phyloP scores from a whole-genome alignment of 1,139 yeast genomes.

The Yamadazyma triangularis region DNA sequence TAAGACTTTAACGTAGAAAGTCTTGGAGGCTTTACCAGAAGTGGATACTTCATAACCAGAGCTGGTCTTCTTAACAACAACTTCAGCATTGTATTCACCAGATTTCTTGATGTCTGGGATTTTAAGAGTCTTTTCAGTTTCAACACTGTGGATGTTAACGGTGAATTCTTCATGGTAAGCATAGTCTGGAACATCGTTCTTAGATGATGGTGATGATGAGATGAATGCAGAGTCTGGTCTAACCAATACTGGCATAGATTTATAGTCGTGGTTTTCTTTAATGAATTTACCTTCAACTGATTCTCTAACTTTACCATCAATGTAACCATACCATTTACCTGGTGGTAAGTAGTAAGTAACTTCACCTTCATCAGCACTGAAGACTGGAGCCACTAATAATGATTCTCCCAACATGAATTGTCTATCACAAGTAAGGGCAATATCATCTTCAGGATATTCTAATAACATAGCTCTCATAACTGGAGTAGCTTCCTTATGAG shows the following conservation, averaged over 20 bases:
- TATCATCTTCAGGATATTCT: conserved; percentile 24
- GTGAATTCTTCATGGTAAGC: conserved; percentile 18
- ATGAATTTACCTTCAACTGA: conserved; percentile 21
- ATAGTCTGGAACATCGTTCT: conserved; percentile 16
- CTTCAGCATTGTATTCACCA: conserved; percentile 15
- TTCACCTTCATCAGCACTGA: conserved; percentile 24
- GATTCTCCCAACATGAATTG: conserved; percentile 31
- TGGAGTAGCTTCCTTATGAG: conserved; percentile 24
- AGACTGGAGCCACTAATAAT: conserved; percentile 31
- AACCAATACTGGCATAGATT: conserved; percentile 28
- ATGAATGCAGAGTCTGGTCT: conserved; percentile 24
- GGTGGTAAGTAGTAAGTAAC: conserved; percentile 28
- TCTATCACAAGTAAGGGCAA: conserved; percentile 22
- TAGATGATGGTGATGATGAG: conserved; percentile 15
- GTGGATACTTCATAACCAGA: conserved; percentile 12
- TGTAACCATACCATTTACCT: conserved; percentile 30
- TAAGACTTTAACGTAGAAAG: conserved; percentile 13
- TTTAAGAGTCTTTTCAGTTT: conserved; percentile 8
- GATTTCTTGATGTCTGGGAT: conserved; percentile 17
- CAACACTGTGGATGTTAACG: conserved; percentile 16
- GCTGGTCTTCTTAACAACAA: conserved; percentile 10
- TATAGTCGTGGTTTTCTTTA: conserved; percentile 24
- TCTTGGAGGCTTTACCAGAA: conserved; percentile 13
- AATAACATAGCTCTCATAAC: conserved; percentile 28
- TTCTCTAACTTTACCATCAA: conserved; percentile 26